Evolutionary conservation across 2,329 filamentous ascomycete genomes (phyloP).

Genomic region (Claviceps sorghi): DNA sequence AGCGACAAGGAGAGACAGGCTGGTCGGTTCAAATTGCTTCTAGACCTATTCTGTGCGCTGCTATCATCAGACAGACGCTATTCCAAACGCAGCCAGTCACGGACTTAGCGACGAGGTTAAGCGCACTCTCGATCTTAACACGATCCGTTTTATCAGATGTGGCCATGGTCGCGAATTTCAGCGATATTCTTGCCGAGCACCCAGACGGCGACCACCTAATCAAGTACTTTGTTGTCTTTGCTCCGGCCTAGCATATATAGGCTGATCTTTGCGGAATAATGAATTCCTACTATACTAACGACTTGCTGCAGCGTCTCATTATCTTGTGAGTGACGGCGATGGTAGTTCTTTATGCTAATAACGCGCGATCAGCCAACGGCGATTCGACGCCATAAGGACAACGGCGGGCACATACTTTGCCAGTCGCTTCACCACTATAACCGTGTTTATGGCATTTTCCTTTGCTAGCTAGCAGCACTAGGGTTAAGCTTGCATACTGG

Average conservation of each 20-base stretch:
- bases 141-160: slow-evolving; percentile 17
- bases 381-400: slow-evolving; percentile 29
- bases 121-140: background rate
- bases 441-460: slow-evolving; percentile 26
- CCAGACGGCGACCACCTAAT: slow-evolving; percentile 27
- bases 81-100: too few relatives aligned
- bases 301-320: background rate
- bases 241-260: slow-evolving; percentile 36
- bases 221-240: slow-evolving; percentile 33
- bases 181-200: slow-evolving; percentile 31
- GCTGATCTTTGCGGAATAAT: slow-evolving; percentile 34
- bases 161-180: slow-evolving; percentile 35
- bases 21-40: slow-evolving; percentile 33
- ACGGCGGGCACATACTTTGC: slow-evolving; percentile 31
- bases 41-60: slow-evolving; percentile 29
- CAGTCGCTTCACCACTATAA: slow-evolving; percentile 26
- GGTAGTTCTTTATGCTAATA: slow-evolving; percentile 33
- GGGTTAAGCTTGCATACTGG: slow-evolving; percentile 28
- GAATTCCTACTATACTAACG: slow-evolving; percentile 38
- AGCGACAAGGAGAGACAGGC: slow-evolving; percentile 30
- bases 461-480: slow-evolving; percentile 33
- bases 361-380: slow-evolving; percentile 27
- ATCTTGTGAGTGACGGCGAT: slow-evolving; percentile 26
- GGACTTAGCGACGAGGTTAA: background rate
- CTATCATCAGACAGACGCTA: too few relatives aligned